Conservation (phyloP, 2,329 filamentous ascomycete species). For the Talaromyces sp. region DNA sequence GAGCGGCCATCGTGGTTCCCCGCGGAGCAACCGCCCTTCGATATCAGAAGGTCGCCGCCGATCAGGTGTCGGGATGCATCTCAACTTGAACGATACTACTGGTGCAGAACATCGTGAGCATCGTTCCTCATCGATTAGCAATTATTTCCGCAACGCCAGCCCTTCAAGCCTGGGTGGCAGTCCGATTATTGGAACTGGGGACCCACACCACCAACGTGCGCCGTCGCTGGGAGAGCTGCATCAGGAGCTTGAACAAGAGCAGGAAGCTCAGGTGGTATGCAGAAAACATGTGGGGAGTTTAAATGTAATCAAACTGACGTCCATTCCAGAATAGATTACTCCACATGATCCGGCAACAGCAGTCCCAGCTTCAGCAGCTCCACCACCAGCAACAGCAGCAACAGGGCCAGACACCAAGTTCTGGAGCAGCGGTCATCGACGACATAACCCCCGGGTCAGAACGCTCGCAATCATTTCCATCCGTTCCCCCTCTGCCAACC, state of each 20-base stretch:
- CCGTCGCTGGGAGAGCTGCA: constrained; percentile 47
- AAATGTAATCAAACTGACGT: neutral
- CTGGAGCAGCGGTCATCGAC: constrained; percentile 33
- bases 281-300: neutral
- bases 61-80: constrained; percentile 35
- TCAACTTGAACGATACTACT: constrained; percentile 34
- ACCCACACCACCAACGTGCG: constrained; percentile 44
- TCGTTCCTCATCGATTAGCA: constrained; percentile 33
- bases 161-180: constrained; percentile 40
- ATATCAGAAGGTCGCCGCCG: constrained; percentile 39
- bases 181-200: constrained; percentile 37
- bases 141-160: constrained; percentile 37
- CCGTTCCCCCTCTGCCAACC: constrained; percentile 21
- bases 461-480: constrained; percentile 35
- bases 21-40: constrained; percentile 30
- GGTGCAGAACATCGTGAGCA: constrained; percentile 23
- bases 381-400: constrained; percentile 31
- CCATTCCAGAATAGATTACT: constrained; percentile 43
- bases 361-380: constrained; percentile 38
- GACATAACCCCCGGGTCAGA: constrained; percentile 41
- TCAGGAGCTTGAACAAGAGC: constrained; percentile 48
- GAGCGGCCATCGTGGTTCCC: constrained; percentile 17
- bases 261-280: constrained; percentile 47
- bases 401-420: constrained; percentile 21
- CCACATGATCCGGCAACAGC: constrained; percentile 45